Percentiles rank a stretch among this genome's conserved stretches.
These are phyloP conservation scores for Salix koriyanagi DNA, from an alignment of 345 rosid species.

Conservation along the genomic window DNA sequence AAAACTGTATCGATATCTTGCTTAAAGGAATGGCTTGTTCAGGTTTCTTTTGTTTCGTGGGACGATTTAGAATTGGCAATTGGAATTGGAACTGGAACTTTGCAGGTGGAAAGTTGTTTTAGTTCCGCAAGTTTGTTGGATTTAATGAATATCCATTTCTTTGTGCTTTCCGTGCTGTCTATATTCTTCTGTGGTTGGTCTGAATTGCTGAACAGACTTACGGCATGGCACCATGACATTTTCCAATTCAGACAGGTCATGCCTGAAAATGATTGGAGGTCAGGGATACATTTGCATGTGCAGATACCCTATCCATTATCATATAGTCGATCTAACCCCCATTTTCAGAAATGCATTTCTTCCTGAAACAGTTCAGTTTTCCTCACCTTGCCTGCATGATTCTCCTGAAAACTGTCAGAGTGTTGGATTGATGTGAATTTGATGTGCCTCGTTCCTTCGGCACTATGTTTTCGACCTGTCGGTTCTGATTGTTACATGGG, in stretches of 20 bases:
- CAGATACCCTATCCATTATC: background rate
- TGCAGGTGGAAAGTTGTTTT: conserved; percentile 17
- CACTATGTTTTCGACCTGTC: too few species aligned
- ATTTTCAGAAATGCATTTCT: background rate
- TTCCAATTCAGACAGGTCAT: background rate
- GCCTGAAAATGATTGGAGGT: too few species aligned
- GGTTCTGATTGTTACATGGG: too few species aligned
- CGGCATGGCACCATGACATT: background rate
- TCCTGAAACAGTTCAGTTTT: background rate
- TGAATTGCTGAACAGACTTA: background rate
- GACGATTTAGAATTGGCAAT: conserved; percentile 15
- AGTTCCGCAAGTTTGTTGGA: conserved; percentile 15
- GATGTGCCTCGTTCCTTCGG: too few species aligned
- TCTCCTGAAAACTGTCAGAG: background rate
- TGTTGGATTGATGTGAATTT: too few species aligned
- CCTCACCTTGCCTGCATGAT: background rate
- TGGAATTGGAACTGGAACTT: conserved; percentile 13
- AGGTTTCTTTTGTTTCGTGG: conserved; percentile 6
- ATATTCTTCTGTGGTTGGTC: background rate
- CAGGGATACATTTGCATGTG: background rate
- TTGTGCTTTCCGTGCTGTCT: conserved; percentile 1
- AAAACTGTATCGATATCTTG: conserved; percentile 88
- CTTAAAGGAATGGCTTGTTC: conserved; percentile 37
- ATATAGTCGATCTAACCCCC: background rate
- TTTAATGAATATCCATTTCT: conserved; percentile 23